Conservation (phyloP, 257 asterid species). For the Apocynum venetum region DNA sequence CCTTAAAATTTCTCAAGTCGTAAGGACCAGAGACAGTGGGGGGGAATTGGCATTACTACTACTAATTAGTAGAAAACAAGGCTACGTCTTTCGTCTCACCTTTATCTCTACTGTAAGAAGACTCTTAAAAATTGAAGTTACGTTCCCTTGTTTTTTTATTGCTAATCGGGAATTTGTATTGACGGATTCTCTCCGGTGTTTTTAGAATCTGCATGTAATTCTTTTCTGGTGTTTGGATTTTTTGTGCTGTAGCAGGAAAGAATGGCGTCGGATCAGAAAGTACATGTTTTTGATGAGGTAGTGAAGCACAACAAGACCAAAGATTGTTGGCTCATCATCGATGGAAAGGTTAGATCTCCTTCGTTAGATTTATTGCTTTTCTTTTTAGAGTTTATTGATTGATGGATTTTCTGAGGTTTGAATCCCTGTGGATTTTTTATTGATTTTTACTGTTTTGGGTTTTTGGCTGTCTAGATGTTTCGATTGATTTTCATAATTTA, state of each 20-base stretch:
- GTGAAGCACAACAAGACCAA: conserved; percentile 64
- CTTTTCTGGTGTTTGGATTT: background rate
- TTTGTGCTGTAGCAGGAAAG: conserved; percentile 15
- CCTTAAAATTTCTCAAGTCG: too few relatives aligned
- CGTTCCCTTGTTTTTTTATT: background rate
- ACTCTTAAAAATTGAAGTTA: background rate
- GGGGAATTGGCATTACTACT: background rate
- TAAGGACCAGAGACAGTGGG: background rate
- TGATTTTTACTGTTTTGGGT: background rate
- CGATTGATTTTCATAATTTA: background rate
- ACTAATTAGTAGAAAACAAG: background rate
- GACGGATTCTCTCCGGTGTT: background rate
- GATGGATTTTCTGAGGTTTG: background rate
- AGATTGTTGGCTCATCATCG: conserved; percentile 85
- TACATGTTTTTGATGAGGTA: conserved; percentile 63
- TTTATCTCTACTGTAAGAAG: background rate
- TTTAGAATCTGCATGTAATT: background rate
- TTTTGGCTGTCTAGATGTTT: background rate
- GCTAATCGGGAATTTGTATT: background rate
- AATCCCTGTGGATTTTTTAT: background rate
- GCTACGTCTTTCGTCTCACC: background rate
- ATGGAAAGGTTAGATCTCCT: conserved; percentile 67
- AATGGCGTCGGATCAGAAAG: conserved; percentile 63
- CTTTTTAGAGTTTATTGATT: background rate
- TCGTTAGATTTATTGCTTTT: background rate